Conservation (phyloP, 148 eudicot genomes). For the Vaccinium corymbosum region DNA sequence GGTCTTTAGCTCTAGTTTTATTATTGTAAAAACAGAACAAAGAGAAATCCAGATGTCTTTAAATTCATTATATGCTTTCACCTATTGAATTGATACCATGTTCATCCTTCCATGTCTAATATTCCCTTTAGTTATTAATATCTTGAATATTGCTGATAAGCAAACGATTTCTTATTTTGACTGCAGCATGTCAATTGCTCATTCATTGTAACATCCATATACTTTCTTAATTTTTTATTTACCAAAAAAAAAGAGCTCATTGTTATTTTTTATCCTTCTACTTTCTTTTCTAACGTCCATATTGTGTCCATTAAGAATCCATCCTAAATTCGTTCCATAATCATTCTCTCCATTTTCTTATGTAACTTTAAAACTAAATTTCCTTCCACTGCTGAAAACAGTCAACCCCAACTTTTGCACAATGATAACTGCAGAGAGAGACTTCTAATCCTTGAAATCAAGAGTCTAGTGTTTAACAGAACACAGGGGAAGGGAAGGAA, state of each 20-base stretch:
- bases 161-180: not conserved
- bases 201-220: not conserved
- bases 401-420: not conserved
- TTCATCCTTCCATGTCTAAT: not conserved
- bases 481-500: not conserved
- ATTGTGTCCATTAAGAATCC: not conserved
- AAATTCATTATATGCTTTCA: not conserved
- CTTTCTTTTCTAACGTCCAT: not conserved
- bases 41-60: not conserved
- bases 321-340: not conserved
- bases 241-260: not conserved
- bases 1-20: not conserved
- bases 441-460: not conserved
- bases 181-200: not conserved
- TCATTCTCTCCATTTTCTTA: not conserved
- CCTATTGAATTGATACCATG: not conserved
- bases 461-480: not conserved
- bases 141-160: not conserved
- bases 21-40: not conserved
- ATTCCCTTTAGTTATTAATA: not conserved
- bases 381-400: not conserved
- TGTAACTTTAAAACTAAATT: not conserved
- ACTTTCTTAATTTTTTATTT: no score
- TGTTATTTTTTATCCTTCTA: not conserved
- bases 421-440: not conserved